Conservation (phyloP, 495 filamentous ascomycete species). For the Bryoglossum gracile region DNA sequence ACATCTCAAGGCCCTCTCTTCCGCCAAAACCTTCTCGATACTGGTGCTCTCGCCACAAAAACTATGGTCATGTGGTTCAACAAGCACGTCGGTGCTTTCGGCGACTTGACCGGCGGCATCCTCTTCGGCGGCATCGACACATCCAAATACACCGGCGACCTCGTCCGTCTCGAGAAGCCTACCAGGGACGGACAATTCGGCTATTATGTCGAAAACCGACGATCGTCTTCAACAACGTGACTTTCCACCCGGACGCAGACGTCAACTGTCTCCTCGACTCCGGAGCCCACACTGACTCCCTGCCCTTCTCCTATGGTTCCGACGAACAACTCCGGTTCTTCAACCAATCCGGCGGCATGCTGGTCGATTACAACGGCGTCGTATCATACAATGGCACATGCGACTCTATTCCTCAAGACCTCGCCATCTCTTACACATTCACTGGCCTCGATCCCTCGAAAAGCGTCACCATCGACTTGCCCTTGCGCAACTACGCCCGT, state of each 20-base stretch:
- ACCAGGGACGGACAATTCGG: neutral
- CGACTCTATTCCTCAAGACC: neutral
- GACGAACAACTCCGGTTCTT: neutral
- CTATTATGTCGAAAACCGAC: slow-evolving; percentile 1
- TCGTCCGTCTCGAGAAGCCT: neutral
- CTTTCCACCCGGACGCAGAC: neutral
- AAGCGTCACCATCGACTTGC: slow-evolving; percentile 4
- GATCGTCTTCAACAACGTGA: neutral
- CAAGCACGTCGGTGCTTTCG: neutral
- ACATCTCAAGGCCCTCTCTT: slow-evolving; percentile 1
- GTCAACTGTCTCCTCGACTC: slow-evolving; percentile 5
- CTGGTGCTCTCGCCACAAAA: neutral
- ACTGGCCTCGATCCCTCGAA: neutral
- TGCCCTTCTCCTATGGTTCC: neutral
- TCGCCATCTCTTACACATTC: slow-evolving; percentile 2
- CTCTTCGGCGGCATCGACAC: slow-evolving; percentile 4
- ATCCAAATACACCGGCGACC: neutral
- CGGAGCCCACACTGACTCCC: slow-evolving; percentile 3
- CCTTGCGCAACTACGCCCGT: slow-evolving; percentile 7
- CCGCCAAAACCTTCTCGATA: slow-evolving; percentile 1
- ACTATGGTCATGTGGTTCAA: slow-evolving; percentile 7
- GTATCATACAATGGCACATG: slow-evolving; percentile 1
- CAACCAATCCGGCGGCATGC: neutral
- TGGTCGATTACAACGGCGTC: neutral
- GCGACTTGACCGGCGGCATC: neutral